These are phyloP conservation scores for Candida neerlandica DNA, from an alignment of 1,139 yeast genomes.

Conservation along the genomic window DNA sequence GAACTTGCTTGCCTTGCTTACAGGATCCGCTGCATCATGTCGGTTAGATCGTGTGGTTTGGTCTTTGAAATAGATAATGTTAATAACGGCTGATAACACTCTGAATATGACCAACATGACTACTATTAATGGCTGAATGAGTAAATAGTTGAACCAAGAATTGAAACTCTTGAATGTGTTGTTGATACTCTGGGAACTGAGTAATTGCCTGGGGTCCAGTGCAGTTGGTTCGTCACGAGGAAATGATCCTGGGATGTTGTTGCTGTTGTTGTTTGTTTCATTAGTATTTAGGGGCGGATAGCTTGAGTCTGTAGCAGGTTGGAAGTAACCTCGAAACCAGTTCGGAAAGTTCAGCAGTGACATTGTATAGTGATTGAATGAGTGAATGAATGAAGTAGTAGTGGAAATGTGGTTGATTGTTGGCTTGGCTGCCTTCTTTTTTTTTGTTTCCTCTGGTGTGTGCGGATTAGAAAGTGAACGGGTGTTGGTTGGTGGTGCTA, in stretches of 20 bases:
- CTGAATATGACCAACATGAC: conserved; percentile 27
- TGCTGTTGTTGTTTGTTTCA: not conserved
- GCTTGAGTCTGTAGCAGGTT: not conserved
- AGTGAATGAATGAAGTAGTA: not conserved
- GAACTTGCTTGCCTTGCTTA: conserved; percentile 37
- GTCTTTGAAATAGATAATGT: conserved; percentile 32
- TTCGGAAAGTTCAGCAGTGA: conserved; percentile 4
- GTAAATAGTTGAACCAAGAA: conserved; percentile 22
- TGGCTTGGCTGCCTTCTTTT: not conserved
- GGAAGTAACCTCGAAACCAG: conserved; percentile 8
- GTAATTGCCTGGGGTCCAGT: conserved; percentile 10
- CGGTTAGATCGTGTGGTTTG: conserved; percentile 2
- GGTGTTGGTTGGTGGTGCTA: too few relatives aligned
- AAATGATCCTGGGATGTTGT: conserved; percentile 11
- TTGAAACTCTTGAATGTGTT: conserved; percentile 4
- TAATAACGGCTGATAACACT: conserved; percentile 27
- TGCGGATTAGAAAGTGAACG: not conserved
- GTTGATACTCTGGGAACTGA: conserved; percentile 18
- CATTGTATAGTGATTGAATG: not conserved
- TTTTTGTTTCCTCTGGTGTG: not conserved
- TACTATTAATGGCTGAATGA: conserved; percentile 34
- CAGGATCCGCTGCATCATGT: conserved; percentile 27
- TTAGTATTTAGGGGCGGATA: conserved; percentile 2
- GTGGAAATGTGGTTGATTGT: not conserved
- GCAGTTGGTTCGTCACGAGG: conserved; percentile 7